Base-by-base conservation (phyloP, 129 eudicot species). In the Centaurea solstitialis region DNA sequence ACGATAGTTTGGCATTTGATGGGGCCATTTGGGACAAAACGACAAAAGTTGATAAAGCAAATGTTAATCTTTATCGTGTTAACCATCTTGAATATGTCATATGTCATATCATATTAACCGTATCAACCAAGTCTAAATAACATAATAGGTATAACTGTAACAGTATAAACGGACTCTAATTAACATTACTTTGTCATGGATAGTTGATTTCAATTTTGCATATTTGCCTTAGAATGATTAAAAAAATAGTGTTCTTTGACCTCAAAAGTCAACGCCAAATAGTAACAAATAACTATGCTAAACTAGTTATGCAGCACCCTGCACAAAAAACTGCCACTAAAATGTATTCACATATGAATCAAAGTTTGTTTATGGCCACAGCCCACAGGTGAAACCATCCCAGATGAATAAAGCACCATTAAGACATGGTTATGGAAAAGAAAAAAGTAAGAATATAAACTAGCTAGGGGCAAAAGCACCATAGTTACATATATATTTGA, bases 401-500 rank as follows among this genome's bases (percentile, higher is more conserved):
- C 26, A 64, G 68, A 12, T 22, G 28, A 64, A 64, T 64, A 64
- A 30, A 64, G 3, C 68, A 64, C 12, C 68, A 64, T 64, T 64
- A 20, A 22, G 30, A 21, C 28, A 22, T 64, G 68, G 68, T 64
- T 64, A 64, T 3, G 13, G 12, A 9, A 21, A 64, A 9, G 12
- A 2, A 62, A 62, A 57, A 39, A 41, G 37, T 33, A 33, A 57
- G 22, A 57, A 57, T 57, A 57, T 78, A 43, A 41, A 69, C 75
- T 41, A 35, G 40, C n/a, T n/a, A 77, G 33, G 74, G 24, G 39
- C 43, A 40, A 39, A 50, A 21, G 72, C 73, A 64, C 23, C 75
- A 74, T 39, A 80, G 84, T 65, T 80, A 65, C 79, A 26, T 26
- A 82, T 82, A 82, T 76, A 82, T 61, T 47, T 61, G 50, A 82